These are phyloP conservation scores for Fusarium tuaranense DNA, from an alignment of 2,329 filamentous ascomycete genomes.

Conservation along the genomic window DNA sequence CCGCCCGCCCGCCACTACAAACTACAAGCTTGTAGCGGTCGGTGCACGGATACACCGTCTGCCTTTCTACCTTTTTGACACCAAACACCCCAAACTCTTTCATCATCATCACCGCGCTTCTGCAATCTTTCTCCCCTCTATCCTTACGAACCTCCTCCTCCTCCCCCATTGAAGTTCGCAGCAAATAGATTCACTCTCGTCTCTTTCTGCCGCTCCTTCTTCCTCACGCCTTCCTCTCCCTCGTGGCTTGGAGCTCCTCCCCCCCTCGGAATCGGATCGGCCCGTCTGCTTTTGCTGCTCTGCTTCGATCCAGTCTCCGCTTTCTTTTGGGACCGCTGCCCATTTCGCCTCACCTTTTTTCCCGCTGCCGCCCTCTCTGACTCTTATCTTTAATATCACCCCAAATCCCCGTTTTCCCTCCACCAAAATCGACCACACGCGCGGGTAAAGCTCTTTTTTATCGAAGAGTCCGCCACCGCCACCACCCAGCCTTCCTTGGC, in stretches of 20 bases:
- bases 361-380: background rate
- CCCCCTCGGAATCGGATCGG: constrained; percentile 38
- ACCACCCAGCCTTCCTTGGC: constrained; percentile 25
- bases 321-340: constrained; percentile 28
- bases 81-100: constrained; percentile 16
- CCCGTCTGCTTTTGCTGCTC: constrained; percentile 30
- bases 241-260: constrained; percentile 24
- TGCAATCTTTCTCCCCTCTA: constrained; percentile 6
- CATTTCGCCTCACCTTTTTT: constrained; percentile 15
- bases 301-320: constrained; percentile 40
- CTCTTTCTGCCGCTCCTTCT: background rate
- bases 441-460: constrained; percentile 33
- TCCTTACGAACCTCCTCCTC: background rate
- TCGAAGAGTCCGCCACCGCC: constrained; percentile 35
- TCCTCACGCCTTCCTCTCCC: constrained; percentile 2
- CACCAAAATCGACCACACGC: constrained; percentile 15
- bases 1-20: constrained; percentile 8
- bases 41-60: constrained; percentile 25
- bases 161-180: constrained; percentile 17
- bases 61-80: constrained; percentile 6
- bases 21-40: background rate
- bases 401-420: background rate
- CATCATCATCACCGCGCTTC: constrained; percentile 30
- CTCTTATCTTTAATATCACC: constrained; percentile 17
- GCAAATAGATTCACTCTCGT: constrained; percentile 23